Base-by-base conservation (phyloP, 805 yeast species). In the Monosporozyma solicola region DNA sequence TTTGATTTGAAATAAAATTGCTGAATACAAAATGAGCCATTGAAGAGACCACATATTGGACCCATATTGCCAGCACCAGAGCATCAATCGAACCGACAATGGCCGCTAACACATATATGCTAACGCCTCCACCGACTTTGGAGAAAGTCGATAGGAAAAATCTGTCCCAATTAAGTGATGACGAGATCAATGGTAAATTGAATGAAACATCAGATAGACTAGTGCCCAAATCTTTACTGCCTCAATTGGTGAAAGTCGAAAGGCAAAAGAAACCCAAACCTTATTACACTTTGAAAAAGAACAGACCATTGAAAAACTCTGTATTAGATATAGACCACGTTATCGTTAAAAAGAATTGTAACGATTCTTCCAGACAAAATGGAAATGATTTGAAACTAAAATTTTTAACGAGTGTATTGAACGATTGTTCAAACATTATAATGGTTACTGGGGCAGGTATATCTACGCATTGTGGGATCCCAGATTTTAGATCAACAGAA, bases 401-500 rank as follows among this genome's bases (percentile, higher is more conserved):
- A 7, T 78, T 81, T 55, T 60, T 83, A 27, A 75, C 74, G 52
- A 77, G 80, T 63, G 80, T 81, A 0, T 63, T 83, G 25, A 66
- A 64, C 35, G 74, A 84, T 58, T 75, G 91, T 32, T 79, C 76
- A 57, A 77, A 78, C 56, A 72, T 84, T 32, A 75, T 87, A 2
- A 79, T 84, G 31, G 76, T 90, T 31, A 80, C 91, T 0, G 97
- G 97, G 10, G 97, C 97, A 16, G 97, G 97, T 2, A 80, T 87
- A 20, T 87, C 96, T 11, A 94, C 91, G 51, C 85, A 86, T 31
- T 88, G 95, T 0, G 97, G 97, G 4, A 90, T 89, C 41, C 96
- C 96, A 3, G 94, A 85, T 61, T 85, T 89, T 63, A 72, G 97
- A 64, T 85, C 95, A 7, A 79, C 88, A 1, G 72, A 82, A 55